Evolutionary conservation across 1,284 basidiomycete species (phyloP).

Genomic region (Ustilago nuda): DNA sequence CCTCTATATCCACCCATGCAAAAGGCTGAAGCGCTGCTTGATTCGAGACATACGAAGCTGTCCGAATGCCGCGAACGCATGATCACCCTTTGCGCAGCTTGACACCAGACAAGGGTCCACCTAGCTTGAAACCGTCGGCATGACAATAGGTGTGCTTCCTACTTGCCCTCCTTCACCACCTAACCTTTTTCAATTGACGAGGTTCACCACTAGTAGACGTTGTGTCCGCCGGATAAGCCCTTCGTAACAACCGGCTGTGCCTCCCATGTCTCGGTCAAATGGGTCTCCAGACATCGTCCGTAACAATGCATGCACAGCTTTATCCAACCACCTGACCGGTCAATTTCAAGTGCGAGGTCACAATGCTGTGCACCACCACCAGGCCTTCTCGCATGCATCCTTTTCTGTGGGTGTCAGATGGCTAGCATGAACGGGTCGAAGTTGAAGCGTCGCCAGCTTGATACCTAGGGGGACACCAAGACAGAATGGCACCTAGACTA

Average conservation of each 20-base stretch:
- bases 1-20: neutral
- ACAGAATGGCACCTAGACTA: too few relatives aligned
- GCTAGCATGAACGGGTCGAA: neutral
- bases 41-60: neutral
- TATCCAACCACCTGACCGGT: neutral
- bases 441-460: neutral
- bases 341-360: neutral
- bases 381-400: neutral
- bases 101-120: neutral
- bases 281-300: neutral
- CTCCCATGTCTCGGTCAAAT: conserved; percentile 2
- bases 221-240: neutral
- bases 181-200: neutral
- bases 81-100: neutral
- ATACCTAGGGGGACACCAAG: too few relatives aligned
- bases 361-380: neutral
- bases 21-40: neutral
- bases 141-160: neutral
- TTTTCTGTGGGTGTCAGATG: neutral
- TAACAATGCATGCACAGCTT: neutral
- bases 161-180: neutral
- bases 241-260: conserved; percentile 6
- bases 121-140: neutral
- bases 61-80: neutral
- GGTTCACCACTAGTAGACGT: neutral